A percentile compares a stretch with the other conserved stretches of the same genome.
phyloP scores from a whole-genome alignment of 2,329 filamentous ascomycete species.

The Exophiala bonariae region DNA sequence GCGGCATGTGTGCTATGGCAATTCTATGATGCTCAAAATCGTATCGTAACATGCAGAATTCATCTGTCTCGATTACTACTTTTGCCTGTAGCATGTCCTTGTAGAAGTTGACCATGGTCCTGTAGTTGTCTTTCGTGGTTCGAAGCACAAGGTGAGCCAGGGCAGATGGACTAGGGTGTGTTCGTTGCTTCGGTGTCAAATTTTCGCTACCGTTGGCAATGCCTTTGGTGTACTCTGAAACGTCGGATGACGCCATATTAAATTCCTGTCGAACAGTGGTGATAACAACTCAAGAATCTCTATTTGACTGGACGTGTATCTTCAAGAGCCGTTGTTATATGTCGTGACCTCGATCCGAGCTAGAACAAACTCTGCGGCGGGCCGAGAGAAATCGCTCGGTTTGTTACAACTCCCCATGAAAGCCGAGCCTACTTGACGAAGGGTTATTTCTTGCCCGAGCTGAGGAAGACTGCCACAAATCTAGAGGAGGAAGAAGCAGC shows the following conservation, averaged over 20 bases:
- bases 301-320: too few relatives aligned
- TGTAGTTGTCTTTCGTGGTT: conserved; percentile 10
- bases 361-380: too few relatives aligned
- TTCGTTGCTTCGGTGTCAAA: too few relatives aligned
- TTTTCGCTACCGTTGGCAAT: background rate
- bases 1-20: conserved; percentile 37
- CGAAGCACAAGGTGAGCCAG: conserved; percentile 17
- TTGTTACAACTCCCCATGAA: too few relatives aligned
- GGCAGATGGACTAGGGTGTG: conserved; percentile 2
- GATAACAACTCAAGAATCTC: too few relatives aligned
- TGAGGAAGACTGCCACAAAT: too few relatives aligned
- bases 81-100: conserved; percentile 6
- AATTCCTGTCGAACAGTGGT: background rate
- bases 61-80: background rate
- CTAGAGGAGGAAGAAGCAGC: too few relatives aligned
- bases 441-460: too few relatives aligned
- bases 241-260: background rate
- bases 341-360: too few relatives aligned
- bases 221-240: background rate
- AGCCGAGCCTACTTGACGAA: too few relatives aligned
- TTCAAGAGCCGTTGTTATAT: too few relatives aligned
- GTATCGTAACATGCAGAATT: conserved; percentile 10
- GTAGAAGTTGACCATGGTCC: conserved; percentile 12
- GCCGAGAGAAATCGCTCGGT: too few relatives aligned
- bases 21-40: conserved; percentile 40